Conservation (phyloP, 805 yeast genomes). For the Kuraishia molischiana region DNA sequence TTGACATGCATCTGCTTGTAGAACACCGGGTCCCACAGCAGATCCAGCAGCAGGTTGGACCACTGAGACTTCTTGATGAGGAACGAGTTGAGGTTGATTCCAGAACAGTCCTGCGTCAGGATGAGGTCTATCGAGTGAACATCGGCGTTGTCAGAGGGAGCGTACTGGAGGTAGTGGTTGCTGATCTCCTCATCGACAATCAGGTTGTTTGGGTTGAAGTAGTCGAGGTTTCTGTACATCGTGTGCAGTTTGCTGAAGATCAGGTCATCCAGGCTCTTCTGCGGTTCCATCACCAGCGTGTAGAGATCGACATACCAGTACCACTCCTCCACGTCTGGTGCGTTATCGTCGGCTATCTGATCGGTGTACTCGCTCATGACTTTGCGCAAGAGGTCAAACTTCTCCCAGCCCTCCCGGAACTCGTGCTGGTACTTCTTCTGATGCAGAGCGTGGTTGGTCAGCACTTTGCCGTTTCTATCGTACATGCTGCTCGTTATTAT, state of each 20-base stretch:
- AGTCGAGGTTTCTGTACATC: constrained; percentile 20
- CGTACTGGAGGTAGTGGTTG: constrained; percentile 7
- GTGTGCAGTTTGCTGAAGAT: constrained; percentile 20
- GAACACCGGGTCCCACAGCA: constrained; percentile 30
- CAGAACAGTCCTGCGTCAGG: constrained; percentile 30
- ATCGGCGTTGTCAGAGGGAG: constrained; percentile 12
- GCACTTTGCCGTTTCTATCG: constrained; percentile 10
- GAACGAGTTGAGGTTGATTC: constrained; percentile 30
- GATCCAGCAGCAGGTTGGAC: constrained; percentile 25
- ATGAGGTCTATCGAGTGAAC: constrained; percentile 25
- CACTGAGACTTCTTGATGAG: constrained; percentile 26
- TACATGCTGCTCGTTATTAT: constrained; percentile 19
- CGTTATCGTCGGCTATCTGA: constrained; percentile 5
- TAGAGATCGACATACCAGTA: constrained; percentile 31
- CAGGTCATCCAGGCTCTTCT: constrained; percentile 22
- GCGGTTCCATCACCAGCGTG: constrained; percentile 31
- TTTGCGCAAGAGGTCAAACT: constrained; percentile 24
- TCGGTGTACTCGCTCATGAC: constrained; percentile 23
- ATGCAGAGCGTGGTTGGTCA: constrained; percentile 29
- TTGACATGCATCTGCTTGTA: constrained; percentile 23
- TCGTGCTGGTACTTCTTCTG: constrained; percentile 40
- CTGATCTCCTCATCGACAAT: constrained; percentile 17
- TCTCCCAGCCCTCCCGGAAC: constrained; percentile 37
- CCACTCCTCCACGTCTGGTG: constrained; percentile 21
- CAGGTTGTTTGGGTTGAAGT: constrained; percentile 26